Evolutionary conservation across 2,329 filamentous ascomycete genomes (phyloP).

Genomic region (Ceratocystis papillata): DNA sequence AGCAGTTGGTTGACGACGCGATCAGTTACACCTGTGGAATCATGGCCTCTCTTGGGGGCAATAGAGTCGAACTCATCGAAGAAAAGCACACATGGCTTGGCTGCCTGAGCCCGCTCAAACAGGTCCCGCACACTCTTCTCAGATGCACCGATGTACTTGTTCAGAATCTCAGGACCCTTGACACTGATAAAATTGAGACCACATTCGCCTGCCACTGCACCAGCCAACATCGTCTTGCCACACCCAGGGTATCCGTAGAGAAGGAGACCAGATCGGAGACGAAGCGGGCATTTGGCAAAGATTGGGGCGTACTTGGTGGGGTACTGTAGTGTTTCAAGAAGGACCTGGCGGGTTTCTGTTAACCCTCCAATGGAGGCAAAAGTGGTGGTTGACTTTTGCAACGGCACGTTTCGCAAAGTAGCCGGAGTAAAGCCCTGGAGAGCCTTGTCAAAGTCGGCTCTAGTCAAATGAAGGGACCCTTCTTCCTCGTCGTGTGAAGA

Average conservation of each 20-base stretch:
- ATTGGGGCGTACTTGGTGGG: constrained; percentile 97
- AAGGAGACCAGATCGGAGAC: constrained; percentile 83
- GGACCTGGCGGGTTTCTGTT: constrained; percentile 71
- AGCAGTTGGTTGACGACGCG: constrained; percentile 95
- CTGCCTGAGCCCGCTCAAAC: constrained; percentile 84
- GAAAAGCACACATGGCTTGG: constrained; percentile 87
- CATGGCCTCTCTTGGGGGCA: constrained; percentile 91
- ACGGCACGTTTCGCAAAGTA: constrained; percentile 82
- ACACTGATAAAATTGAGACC: constrained; percentile 97
- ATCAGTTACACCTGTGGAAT: constrained; percentile 96
- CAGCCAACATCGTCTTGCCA: constrained; percentile 90
- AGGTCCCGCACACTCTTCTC: constrained; percentile 94
- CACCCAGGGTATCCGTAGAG: constrained; percentile 94
- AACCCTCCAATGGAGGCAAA: constrained; percentile 89
- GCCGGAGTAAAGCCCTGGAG: constrained; percentile 89
- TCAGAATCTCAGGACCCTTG: constrained; percentile 94
- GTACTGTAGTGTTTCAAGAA: constrained; percentile 91
- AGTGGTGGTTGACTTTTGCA: constrained; percentile 85
- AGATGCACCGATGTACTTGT: constrained; percentile 97
- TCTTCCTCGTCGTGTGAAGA: constrained; percentile 34
- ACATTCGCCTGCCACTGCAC: constrained; percentile 93
- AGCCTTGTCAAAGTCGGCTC: constrained; percentile 70
- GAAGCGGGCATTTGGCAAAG: constrained; percentile 87
- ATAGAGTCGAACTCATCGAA: constrained; percentile 99
- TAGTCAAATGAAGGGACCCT: constrained; percentile 52